Base-by-base conservation (phyloP, 805 yeast species). In the Pichia kluyveri region DNA sequence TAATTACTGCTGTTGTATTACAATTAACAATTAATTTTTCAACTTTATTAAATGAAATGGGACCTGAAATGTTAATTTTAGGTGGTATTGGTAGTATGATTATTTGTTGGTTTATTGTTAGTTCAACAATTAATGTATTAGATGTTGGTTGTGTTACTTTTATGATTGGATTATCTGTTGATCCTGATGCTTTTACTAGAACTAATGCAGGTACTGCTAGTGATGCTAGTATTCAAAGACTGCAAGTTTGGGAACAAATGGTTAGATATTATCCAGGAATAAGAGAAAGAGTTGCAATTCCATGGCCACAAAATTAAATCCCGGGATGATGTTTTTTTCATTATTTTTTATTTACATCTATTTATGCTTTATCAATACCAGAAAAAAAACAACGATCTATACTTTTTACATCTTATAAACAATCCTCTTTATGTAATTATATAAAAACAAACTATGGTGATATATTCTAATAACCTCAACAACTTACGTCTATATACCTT, bases 101-200 rank as follows among this genome's bases (percentile, higher is more conserved):
- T 32, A 78, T 89, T 46, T 76, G 93, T 0, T 72, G 82, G 40
- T 96, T 89, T 68, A 77, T 90, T 51, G 76, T 86, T 44, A 79
- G 83, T 52, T 70, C 86, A 49, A 72, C 91, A 14, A 77, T 82
- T 52, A 82, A 83, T 40, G 83, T 88, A 1, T 79, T 90, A 43
- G 83, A 81, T 53, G 81, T 89, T 10, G 96, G 96, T 12, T 79
- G 82, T 11, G 79, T 90, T 23, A 85, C 96, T 0, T 82, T 90
- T 61, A 83, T 88, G 64, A 82, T 90, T 42, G 89, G 93, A 0
- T 70, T 86, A 58, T 87, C 90, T 14, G 78, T 80, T 57, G 90
- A 87, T 56, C 96, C 97, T 0, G 95, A 86, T 56, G 79, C 85
- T 8, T 83, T 85, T 70, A 42, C 46, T 0, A 48, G 50, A 80